phyloP scores from a whole-genome alignment of 306 rosid genomes.

The Acacia melanoxylon region DNA sequence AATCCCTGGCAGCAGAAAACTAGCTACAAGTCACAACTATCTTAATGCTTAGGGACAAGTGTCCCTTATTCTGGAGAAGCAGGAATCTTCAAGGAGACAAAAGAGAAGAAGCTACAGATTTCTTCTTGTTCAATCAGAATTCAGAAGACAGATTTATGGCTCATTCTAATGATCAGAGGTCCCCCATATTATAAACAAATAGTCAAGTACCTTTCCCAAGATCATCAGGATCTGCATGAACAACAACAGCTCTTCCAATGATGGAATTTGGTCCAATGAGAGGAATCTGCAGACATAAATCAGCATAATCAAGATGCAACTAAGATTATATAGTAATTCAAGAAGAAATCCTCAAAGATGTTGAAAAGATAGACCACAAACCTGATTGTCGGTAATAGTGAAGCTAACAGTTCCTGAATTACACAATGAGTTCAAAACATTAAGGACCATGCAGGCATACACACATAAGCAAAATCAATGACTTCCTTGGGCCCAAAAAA shows the following conservation, averaged over 20 bases:
- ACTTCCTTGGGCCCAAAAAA: neutral
- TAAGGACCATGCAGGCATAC: constrained; percentile 21
- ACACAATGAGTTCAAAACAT: constrained; percentile 35
- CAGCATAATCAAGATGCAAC: constrained; percentile 11
- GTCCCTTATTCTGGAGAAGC: neutral
- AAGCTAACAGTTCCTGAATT: constrained; percentile 67
- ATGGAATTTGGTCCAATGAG: constrained; percentile 79
- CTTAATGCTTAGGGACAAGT: neutral
- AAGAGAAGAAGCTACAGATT: neutral
- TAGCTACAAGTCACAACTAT: neutral
- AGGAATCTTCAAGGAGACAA: neutral
- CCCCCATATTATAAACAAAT: neutral
- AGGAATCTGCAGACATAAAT: constrained; percentile 66
- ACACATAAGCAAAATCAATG: neutral
- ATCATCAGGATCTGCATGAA: constrained; percentile 93
- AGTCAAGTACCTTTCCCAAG: constrained; percentile 78
- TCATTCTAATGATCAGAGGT: neutral
- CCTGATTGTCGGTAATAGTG: constrained; percentile 73
- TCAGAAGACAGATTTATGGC: neutral
- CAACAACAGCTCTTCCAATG: constrained; percentile 96
- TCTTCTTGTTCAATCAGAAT: neutral
- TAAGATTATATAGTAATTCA: neutral
- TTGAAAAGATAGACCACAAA: constrained; percentile 34
- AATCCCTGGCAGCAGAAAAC: neutral
- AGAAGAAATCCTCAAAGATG: neutral